Evolutionary conservation across 2,329 filamentous ascomycete genomes (phyloP).

Genomic region (Ramularia endophylla): DNA sequence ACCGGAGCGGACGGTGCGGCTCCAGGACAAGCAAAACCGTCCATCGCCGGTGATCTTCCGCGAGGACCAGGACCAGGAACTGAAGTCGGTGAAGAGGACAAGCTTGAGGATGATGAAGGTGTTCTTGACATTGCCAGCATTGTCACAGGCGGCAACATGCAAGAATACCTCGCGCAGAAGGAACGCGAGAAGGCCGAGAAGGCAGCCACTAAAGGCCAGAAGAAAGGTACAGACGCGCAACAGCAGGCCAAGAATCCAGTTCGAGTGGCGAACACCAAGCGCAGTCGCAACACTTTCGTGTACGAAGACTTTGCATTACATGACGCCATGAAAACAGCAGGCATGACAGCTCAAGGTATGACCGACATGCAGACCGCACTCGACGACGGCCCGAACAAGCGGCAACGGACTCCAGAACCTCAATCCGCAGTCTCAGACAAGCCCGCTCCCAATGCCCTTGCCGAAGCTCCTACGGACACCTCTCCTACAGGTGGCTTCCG

Average conservation of each 20-base stretch:
- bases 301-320: conserved; percentile 62
- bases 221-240: conserved; percentile 48
- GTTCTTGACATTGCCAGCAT: conserved; percentile 81
- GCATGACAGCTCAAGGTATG: conserved; percentile 41
- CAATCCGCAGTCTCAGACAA: conserved; percentile 30
- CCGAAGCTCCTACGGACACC: conserved; percentile 21
- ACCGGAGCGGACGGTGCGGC: conserved; percentile 47
- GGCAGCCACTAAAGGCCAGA: conserved; percentile 47
- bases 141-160: conserved; percentile 67
- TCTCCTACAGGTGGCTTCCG: conserved; percentile 31
- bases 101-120: conserved; percentile 59
- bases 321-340: conserved; percentile 48
- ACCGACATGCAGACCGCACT: conserved; percentile 49
- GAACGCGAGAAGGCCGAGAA: conserved; percentile 72
- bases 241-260: conserved; percentile 49
- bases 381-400: conserved; percentile 40
- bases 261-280: conserved; percentile 66
- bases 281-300: conserved; percentile 62
- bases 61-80: conserved; percentile 51
- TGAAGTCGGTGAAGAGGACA: conserved; percentile 47
- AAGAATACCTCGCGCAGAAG: conserved; percentile 76
- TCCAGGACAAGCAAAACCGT: conserved; percentile 35
- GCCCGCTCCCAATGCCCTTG: conserved; percentile 26
- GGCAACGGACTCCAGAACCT: conserved; percentile 34
- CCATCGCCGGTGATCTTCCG: conserved; percentile 40